A percentile compares a stretch with the other conserved stretches of the same genome.
phyloP scores from a whole-genome alignment of 176 grass and related monocot species.

The Raddia guianensis region DNA sequence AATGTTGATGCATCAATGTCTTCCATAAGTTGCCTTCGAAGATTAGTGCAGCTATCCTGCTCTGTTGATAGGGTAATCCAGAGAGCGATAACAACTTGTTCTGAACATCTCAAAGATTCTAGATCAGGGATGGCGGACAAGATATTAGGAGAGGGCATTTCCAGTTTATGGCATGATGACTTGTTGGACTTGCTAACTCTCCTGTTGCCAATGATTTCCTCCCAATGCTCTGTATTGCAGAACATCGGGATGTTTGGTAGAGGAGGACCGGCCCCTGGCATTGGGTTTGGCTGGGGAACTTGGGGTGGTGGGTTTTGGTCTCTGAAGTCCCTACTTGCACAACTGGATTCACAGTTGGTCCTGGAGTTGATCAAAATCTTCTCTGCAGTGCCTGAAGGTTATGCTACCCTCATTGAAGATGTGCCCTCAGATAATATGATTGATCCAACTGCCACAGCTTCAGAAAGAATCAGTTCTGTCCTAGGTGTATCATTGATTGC shows the following conservation, averaged over 20 bases:
- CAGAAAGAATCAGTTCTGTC: slow-evolving; percentile 66
- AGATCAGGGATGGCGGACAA: slow-evolving; percentile 56
- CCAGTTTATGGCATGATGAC: slow-evolving; percentile 62
- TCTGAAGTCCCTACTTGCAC: slow-evolving; percentile 61
- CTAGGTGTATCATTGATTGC: slow-evolving; percentile 69
- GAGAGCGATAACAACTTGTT: slow-evolving; percentile 52
- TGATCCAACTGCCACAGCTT: slow-evolving; percentile 42
- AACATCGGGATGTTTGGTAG: slow-evolving; percentile 81
- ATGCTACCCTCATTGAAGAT: slow-evolving; percentile 13
- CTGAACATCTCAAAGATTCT: slow-evolving; percentile 38
- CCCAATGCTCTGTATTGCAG: slow-evolving; percentile 55
- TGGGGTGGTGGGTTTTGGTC: slow-evolving; percentile 91
- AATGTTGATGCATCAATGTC: slow-evolving; percentile 61
- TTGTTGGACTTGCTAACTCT: slow-evolving; percentile 52
- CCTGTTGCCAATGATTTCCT: slow-evolving; percentile 58
- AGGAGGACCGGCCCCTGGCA: slow-evolving; percentile 89
- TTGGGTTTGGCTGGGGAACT: slow-evolving; percentile 94
- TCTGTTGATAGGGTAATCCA: slow-evolving; percentile 66
- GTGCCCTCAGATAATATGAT: slow-evolving; percentile 29
- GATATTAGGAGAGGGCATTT: slow-evolving; percentile 82
- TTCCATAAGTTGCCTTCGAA: slow-evolving; percentile 75
- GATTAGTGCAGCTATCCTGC: slow-evolving; percentile 61
- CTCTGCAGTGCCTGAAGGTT: slow-evolving; percentile 30
- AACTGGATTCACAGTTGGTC: slow-evolving; percentile 69
- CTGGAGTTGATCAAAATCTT: slow-evolving; percentile 71